phyloP scores from a whole-genome alignment of 768 basidiomycete genomes.

The Leccinum disarticulatum region DNA sequence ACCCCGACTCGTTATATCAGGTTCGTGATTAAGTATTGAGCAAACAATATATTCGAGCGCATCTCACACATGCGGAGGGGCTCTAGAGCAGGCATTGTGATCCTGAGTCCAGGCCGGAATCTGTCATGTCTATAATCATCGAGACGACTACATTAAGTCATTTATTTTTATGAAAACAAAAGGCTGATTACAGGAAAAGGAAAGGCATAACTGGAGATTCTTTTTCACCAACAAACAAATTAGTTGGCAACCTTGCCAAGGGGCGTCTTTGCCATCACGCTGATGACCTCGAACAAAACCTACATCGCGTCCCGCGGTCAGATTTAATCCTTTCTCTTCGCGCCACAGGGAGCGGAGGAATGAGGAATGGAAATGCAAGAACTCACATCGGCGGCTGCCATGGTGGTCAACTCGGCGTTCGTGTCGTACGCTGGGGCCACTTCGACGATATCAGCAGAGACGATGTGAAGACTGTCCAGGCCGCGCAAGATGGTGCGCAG shows the following conservation, averaged over 20 bases:
- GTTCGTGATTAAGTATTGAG: no score
- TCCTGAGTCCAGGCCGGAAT: no score
- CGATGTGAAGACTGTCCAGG: slow-evolving; percentile 70
- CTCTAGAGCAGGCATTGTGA: no score
- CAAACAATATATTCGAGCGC: no score
- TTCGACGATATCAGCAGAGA: slow-evolving; percentile 83
- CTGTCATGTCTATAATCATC: background rate
- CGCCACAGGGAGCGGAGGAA: background rate
- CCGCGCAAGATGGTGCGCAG: slow-evolving; percentile 74
- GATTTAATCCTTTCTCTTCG: background rate
- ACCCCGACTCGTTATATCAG: no score
- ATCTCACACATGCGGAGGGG: background rate
- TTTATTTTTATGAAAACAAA: background rate
- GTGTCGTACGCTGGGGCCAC: slow-evolving; percentile 81
- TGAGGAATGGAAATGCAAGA: background rate
- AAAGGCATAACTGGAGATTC: background rate
- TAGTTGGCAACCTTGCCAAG: slow-evolving; percentile 53
- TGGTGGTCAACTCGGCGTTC: slow-evolving; percentile 61
- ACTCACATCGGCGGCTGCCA: slow-evolving; percentile 62
- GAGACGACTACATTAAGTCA: background rate
- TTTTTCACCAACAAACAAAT: background rate
- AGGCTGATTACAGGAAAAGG: background rate
- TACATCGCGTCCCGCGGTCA: slow-evolving; percentile 30
- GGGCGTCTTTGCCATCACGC: slow-evolving; percentile 79
- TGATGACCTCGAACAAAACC: slow-evolving; percentile 74